Evolutionary conservation across 2,329 filamentous ascomycete species (phyloP), one percentile per base, ranked within the genome.

Genomic region (Beauveria sp.): DNA sequence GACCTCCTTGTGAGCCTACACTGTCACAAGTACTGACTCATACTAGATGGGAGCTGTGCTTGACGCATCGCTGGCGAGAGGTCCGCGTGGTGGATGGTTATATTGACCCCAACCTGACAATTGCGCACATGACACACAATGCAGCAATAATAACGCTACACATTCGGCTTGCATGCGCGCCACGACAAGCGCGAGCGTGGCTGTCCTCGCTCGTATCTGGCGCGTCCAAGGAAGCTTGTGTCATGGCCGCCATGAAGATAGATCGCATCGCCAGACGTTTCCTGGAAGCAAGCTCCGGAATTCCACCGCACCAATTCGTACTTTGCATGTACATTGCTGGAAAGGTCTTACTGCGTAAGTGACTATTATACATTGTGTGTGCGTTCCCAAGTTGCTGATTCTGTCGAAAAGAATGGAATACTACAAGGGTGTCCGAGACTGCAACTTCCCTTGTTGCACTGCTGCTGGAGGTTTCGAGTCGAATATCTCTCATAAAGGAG

Each of bases 41-140:
- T 7, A 1, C 18, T 26, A 76, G 74, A 52, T 79, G 77, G 77
- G 78, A 79, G 61, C 70, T 78, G 46, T 76, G 78, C 53, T 69
- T 79, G 0, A 77, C 77, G 0, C 72, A 73, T 50, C 72, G 72
- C 58, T 79, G 77, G 77, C 66, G 70, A 2, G 72, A 73, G 26
- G 71, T 72, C 0, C 74, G 76, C 26, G 75, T 74, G 7, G 65
- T 76, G 2, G 77, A 78, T 50, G 66, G 65, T 9, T 72, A 76
- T 54, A 75, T 80, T 70, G 78, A 80, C 59, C 77, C 77, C 4
- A 79, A 80, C 55, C 67, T 77, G 14, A 76, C 75, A 0, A 65
- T 77, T 3, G 74, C 76, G 0, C 76, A 78, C 63, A 72, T 77
- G 40, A 77, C 74, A 2, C 76, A 78, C 62, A 77, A 78, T 60